A percentile compares a stretch with the other conserved stretches of the same genome.
phyloP scores from a whole-genome alignment of 495 filamentous ascomycete species.

The Penicillium bovifimosum region DNA sequence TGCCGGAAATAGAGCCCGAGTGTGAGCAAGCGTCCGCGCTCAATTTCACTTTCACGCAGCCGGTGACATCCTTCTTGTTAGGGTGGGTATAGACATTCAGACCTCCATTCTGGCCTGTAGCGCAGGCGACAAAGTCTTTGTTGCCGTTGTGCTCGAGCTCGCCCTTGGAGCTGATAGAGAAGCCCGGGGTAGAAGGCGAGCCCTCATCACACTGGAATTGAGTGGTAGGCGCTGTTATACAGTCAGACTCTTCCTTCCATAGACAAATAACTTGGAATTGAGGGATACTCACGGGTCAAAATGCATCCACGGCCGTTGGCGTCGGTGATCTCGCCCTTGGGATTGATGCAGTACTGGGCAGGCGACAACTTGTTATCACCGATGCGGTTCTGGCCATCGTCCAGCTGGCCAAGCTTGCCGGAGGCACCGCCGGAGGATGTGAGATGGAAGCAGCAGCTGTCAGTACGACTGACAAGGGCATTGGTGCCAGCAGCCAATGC shows the following conservation, averaged over 20 bases:
- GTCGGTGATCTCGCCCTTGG: constrained; percentile 48
- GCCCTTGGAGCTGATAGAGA: constrained; percentile 45
- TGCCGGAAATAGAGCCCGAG: constrained; percentile 15
- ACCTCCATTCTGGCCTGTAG: constrained; percentile 43
- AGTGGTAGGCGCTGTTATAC: constrained; percentile 43
- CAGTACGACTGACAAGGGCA: constrained; percentile 34
- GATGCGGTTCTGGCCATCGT: constrained; percentile 51
- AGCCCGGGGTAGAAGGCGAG: constrained; percentile 38
- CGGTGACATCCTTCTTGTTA: constrained; percentile 36
- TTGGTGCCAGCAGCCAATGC: constrained; percentile 36
- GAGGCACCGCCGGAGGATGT: constrained; percentile 41
- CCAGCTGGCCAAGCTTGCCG: constrained; percentile 48
- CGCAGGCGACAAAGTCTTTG: constrained; percentile 48
- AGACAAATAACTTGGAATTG: not conserved
- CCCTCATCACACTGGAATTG: constrained; percentile 63
- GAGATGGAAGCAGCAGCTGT: constrained; percentile 48
- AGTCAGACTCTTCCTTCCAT: constrained; percentile 8
- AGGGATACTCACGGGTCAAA: constrained; percentile 43
- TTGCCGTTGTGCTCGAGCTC: constrained; percentile 40
- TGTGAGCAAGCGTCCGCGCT: constrained; percentile 44
- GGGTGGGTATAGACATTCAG: constrained; percentile 48
- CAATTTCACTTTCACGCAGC: constrained; percentile 44
- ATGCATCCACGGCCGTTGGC: constrained; percentile 51
- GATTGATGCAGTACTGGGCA: constrained; percentile 43
- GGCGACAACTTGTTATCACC: constrained; percentile 34